Evolutionary conservation across 768 basidiomycete species (phyloP).

Genomic region (Crassisporium funariophilum): DNA sequence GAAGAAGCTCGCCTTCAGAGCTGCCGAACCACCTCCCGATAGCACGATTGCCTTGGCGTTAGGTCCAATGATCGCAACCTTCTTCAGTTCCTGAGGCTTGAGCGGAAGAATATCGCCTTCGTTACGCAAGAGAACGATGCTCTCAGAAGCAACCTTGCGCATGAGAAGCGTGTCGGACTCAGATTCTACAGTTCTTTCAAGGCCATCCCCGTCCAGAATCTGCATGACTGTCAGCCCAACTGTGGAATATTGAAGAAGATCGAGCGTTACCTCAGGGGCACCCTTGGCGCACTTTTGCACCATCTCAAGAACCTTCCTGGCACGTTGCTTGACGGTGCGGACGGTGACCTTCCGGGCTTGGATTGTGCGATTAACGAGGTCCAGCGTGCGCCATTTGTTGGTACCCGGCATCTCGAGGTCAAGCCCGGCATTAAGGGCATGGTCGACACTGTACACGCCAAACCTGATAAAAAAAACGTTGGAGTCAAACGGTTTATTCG

Average conservation of each 20-base stretch:
- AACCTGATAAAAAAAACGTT: slow-evolving; percentile 41
- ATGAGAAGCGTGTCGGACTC: slow-evolving; percentile 64
- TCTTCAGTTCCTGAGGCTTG: slow-evolving; percentile 50
- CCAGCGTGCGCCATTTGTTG: slow-evolving; percentile 76
- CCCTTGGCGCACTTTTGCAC: slow-evolving; percentile 69
- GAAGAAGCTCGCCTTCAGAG: slow-evolving; percentile 75
- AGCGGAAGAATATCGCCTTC: slow-evolving; percentile 56
- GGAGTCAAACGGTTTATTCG: not conserved
- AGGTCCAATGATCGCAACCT: slow-evolving; percentile 74
- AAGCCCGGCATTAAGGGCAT: slow-evolving; percentile 71
- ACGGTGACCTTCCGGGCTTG: slow-evolving; percentile 62
- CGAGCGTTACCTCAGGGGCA: slow-evolving; percentile 57
- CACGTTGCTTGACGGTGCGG: slow-evolving; percentile 68
- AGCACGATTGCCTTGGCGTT: slow-evolving; percentile 66
- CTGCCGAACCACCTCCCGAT: slow-evolving; percentile 74
- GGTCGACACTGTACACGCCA: slow-evolving; percentile 68
- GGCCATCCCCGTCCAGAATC: slow-evolving; percentile 72
- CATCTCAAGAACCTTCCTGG: slow-evolving; percentile 63
- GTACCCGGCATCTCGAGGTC: slow-evolving; percentile 81
- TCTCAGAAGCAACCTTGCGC: slow-evolving; percentile 65
- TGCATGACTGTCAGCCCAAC: slow-evolving; percentile 20
- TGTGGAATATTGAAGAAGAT: not conserved
- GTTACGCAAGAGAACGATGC: slow-evolving; percentile 80
- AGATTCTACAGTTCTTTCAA: slow-evolving; percentile 63
- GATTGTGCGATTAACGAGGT: slow-evolving; percentile 64